Evolutionary conservation across 179 eudicot species (phyloP).

Genomic region (Actinidia polygama): DNA sequence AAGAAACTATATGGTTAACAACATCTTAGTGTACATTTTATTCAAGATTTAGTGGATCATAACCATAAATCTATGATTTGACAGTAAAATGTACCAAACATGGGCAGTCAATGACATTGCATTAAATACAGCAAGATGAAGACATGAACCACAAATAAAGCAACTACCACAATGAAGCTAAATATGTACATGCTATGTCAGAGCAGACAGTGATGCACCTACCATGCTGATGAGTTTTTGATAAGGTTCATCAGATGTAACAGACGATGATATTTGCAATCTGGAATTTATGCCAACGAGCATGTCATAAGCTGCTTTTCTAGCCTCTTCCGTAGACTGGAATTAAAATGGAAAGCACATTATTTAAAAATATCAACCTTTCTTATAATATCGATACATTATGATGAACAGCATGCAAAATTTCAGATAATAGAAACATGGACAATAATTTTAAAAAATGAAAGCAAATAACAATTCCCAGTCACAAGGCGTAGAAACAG

Average conservation of each 20-base stretch:
- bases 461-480: neutral
- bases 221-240: slow-evolving; percentile 74
- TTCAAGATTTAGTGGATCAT: neutral
- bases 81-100: neutral
- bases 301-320: slow-evolving; percentile 82
- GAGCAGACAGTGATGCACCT: slow-evolving; percentile 24
- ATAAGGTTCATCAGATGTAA: slow-evolving; percentile 48
- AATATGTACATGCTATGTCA: neutral
- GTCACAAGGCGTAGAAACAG: neutral
- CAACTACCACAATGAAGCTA: neutral
- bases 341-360: slow-evolving; percentile 8
- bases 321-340: slow-evolving; percentile 82
- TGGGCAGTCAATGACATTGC: neutral
- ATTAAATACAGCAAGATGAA: slow-evolving; percentile 8
- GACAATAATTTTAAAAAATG: neutral
- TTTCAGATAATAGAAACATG: neutral
- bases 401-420: neutral
- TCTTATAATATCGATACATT: neutral
- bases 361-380: neutral
- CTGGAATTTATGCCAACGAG: slow-evolving; percentile 61
- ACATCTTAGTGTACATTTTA: neutral
- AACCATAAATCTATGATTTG: neutral
- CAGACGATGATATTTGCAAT: slow-evolving; percentile 51
- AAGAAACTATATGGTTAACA: neutral
- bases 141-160: neutral